phyloP scores from a whole-genome alignment of 2,329 filamentous ascomycete genomes.

The Furcasterigmium sp. region DNA sequence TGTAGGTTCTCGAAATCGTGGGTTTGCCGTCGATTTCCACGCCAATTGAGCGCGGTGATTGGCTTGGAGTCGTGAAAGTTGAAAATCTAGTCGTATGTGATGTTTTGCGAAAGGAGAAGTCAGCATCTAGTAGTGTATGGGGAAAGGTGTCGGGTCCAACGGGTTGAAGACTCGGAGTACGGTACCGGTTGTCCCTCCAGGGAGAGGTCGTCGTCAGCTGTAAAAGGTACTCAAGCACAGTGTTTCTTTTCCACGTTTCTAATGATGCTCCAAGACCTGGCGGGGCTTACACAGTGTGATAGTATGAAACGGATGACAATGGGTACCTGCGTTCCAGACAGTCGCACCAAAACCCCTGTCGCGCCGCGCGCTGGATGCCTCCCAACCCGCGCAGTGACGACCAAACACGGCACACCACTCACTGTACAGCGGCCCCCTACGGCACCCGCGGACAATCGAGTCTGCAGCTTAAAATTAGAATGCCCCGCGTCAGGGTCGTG shows the following conservation, averaged over 20 bases:
- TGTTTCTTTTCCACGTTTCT: not conserved
- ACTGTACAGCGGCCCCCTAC: not conserved
- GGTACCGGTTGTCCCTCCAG: too few species aligned
- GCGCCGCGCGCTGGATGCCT: constrained; percentile 1
- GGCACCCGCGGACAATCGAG: not conserved
- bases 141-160: too few species aligned
- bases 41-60: not conserved
- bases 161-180: too few species aligned
- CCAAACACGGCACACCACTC: too few species aligned
- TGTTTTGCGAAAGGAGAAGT: too few species aligned
- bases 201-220: not conserved
- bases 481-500: constrained; percentile 1
- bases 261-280: not conserved
- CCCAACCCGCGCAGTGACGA: not conserved
- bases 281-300: not conserved
- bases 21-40: not conserved
- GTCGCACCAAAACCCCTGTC: not conserved
- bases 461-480: not conserved
- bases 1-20: too few species aligned
- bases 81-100: not conserved
- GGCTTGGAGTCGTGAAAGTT: not conserved
- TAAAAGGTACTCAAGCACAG: not conserved
- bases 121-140: too few species aligned
- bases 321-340: not conserved
- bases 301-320: not conserved